Evolutionary conservation across 768 basidiomycete species (phyloP).

Genomic region (Leucosporidium creatinivorum): DNA sequence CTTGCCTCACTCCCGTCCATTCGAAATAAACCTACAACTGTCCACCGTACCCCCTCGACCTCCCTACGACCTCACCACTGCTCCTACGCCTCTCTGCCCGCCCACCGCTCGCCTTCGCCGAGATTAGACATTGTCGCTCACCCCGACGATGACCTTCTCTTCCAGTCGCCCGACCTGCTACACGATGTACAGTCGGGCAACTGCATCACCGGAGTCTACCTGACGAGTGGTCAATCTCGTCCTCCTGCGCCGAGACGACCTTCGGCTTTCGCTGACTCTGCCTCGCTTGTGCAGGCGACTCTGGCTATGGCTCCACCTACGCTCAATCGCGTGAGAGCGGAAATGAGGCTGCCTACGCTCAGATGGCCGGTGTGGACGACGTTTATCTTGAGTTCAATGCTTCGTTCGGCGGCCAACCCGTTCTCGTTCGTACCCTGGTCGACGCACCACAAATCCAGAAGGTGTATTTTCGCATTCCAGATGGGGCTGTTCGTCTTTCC

Average conservation of each 20-base stretch:
- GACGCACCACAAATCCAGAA: conserved; percentile 19
- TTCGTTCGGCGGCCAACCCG: conserved; percentile 20
- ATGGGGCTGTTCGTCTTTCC: no score
- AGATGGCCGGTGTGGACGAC: conserved; percentile 28
- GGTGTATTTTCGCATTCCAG: conserved; percentile 27
- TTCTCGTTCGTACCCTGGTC: conserved; percentile 22
- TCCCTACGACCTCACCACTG: conserved; percentile 4
- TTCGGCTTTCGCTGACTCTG: not conserved
- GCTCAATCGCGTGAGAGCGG: conserved; percentile 16
- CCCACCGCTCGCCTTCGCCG: conserved; percentile 12
- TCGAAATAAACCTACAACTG: no score
- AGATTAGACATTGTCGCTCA: conserved; percentile 23
- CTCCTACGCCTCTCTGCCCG: conserved; percentile 6
- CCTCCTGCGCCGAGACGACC: not conserved
- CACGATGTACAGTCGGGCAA: conserved; percentile 4
- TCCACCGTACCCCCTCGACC: not conserved
- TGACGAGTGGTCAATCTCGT: conserved; percentile 18
- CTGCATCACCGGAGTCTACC: conserved; percentile 22
- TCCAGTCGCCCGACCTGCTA: conserved; percentile 10
- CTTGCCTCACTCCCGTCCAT: conserved; percentile 15
- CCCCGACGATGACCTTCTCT: conserved; percentile 30
- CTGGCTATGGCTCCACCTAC: conserved; percentile 18
- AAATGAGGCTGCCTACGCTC: conserved; percentile 24
- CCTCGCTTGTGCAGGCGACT: conserved; percentile 1
- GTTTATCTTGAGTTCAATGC: conserved; percentile 18